Percentiles rank a stretch among this genome's conserved stretches.
These are phyloP conservation scores for Crithidia sp. DNA, from an alignment of 208 protist genomes.

Conservation along the genomic window DNA sequence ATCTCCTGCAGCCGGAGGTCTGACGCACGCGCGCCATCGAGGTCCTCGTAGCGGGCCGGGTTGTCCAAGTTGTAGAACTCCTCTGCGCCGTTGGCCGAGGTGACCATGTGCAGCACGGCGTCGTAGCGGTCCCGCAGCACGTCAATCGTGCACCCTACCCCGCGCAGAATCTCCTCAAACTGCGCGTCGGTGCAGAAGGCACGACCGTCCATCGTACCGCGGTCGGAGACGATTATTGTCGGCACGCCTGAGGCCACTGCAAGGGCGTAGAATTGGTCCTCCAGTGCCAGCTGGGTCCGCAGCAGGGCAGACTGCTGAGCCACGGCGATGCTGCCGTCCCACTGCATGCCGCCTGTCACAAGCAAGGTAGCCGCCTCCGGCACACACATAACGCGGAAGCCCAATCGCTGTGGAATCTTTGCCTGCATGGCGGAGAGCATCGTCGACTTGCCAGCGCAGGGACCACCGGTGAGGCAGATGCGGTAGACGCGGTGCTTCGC, in stretches of 20 bases:
- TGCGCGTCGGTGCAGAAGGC: constrained; percentile 76
- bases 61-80: constrained; percentile 86
- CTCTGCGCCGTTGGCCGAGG: constrained; percentile 71
- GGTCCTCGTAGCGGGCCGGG: constrained; percentile 74
- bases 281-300: constrained; percentile 70
- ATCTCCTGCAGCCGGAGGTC: constrained; percentile 83
- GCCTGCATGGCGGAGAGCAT: constrained; percentile 68
- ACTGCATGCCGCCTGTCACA: constrained; percentile 76
- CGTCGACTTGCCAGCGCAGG: constrained; percentile 85
- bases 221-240: constrained; percentile 73
- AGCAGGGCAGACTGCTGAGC: constrained; percentile 73
- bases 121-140: constrained; percentile 85
- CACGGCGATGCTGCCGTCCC: constrained; percentile 44
- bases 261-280: constrained; percentile 78
- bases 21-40: constrained; percentile 72
- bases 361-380: constrained; percentile 85
- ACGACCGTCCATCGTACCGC: constrained; percentile 86
- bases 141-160: constrained; percentile 49
- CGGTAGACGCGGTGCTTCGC: constrained; percentile 60
- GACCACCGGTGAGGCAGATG: constrained; percentile 83
- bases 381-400: constrained; percentile 78
- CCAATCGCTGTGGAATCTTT: constrained; percentile 64
- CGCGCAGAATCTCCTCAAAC: constrained; percentile 58
- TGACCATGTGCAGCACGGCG: constrained; percentile 86
- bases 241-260: constrained; percentile 52